phyloP scores from a whole-genome alignment of 768 basidiomycete genomes.

The Calvatia gigantea region DNA sequence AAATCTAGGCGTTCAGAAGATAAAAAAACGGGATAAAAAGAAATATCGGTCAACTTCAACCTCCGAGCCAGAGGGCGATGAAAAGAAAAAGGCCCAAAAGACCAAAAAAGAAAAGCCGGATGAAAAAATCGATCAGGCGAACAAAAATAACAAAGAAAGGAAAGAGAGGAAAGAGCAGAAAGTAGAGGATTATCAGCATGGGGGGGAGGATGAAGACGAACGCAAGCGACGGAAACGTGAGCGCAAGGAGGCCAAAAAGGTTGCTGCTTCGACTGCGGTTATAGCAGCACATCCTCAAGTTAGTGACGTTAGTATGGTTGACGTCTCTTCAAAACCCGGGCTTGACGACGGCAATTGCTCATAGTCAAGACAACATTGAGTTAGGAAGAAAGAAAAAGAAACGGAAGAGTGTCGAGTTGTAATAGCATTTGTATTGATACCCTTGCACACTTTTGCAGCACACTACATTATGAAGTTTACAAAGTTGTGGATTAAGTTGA shows the following conservation, averaged over 20 bases:
- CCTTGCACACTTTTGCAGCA: background rate
- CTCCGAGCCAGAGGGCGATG: slow-evolving; percentile 15
- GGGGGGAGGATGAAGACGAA: slow-evolving; percentile 8
- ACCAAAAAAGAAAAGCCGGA: slow-evolving; percentile 10
- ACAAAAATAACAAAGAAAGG: slow-evolving; percentile 19
- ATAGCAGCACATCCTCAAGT: background rate
- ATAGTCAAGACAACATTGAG: background rate
- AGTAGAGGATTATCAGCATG: background rate
- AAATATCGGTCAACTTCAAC: background rate
- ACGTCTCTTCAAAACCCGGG: background rate
- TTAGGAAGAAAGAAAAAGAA: slow-evolving; percentile 18
- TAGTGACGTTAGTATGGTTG: background rate
- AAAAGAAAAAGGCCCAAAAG: slow-evolving; percentile 13
- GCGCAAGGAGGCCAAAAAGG: slow-evolving; percentile 11
- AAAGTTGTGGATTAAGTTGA: background rate
- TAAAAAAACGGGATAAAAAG: slow-evolving; percentile 12
- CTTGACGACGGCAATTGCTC: background rate
- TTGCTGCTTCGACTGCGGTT: background rate
- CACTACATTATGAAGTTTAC: background rate
- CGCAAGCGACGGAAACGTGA: slow-evolving; percentile 10
- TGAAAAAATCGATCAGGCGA: background rate
- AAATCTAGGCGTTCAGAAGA: background rate
- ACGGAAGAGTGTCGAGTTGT: slow-evolving; percentile 9
- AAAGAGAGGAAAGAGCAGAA: slow-evolving; percentile 12
- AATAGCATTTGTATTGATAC: background rate